Evolutionary conservation across 345 rosid species (phyloP), one percentile per base, ranked within the genome.

Genomic region (Turnera subulata): DNA sequence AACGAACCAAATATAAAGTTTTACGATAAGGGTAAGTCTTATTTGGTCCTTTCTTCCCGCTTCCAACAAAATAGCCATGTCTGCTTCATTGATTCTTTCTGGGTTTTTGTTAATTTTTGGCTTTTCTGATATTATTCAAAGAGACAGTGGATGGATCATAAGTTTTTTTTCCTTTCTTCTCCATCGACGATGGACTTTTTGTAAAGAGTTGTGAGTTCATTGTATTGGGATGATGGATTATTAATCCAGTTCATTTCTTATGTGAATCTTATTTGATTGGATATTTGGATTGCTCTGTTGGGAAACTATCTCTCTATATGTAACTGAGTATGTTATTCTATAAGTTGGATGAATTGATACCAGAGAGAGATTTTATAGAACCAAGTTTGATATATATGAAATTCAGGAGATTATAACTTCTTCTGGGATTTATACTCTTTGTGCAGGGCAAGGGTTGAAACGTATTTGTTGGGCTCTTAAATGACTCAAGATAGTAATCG

Each of bases 401-500:
- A 16, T 25, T 25, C n/a, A n/a, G n/a, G n/a, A n/a, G n/a, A n/a
- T n/a, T n/a, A n/a, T 17, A 23, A 25, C 17, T 57, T 18, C 26
- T 17, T 33, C 47, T 6, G 20, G n/a, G 6, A 10, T 33, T 20
- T 59, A 3, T 15, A 4, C 33, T 10, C 63, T 22, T 61, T 26
- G 6, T 14, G 55, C 20, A 1, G 55, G 15, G 21, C 53, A 38
- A 56, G 23, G 49, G 33, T 11, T 42, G 16, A n/a, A 44, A 20
- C 13, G n/a, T 35, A 20, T 40, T 12, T 9, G 20, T 16, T 33
- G n/a, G 38, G 35, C 50, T 59, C 5, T 49, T 21, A 48, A 49
- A 89, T 92, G 98, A 80, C 77, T 70, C 89, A 80, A 56, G 84
- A 82, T 56, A 71, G 66, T 72, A 48, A 73, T 42, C 55, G 75